A percentile compares a stretch with the other conserved stretches of the same genome.
These are phyloP conservation scores for Cutaneotrichosporon cavernicola DNA, from an alignment of 1,284 basidiomycete genomes.

Conservation along the genomic window DNA sequence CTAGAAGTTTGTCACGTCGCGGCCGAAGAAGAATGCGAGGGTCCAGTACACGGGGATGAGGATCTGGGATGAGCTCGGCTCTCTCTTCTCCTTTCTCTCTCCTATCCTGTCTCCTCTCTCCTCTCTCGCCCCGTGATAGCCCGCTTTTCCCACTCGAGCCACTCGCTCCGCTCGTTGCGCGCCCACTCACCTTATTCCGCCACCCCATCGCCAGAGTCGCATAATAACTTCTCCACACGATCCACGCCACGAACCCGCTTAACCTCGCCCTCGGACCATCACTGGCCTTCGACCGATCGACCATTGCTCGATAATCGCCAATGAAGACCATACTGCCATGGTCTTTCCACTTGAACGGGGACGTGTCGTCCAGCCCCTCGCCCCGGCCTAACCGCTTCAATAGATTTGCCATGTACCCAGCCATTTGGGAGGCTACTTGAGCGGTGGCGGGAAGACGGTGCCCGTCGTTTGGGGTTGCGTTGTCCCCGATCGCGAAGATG, in stretches of 20 bases:
- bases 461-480: constrained; percentile 62
- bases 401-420: constrained; percentile 67
- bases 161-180: no score
- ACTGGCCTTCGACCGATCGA: constrained; percentile 65
- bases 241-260: constrained; percentile 56
- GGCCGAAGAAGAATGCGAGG: constrained; percentile 66
- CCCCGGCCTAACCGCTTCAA: constrained; percentile 64
- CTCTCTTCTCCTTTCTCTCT: background rate
- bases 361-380: constrained; percentile 46
- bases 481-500: constrained; percentile 82
- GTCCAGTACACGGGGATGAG: constrained; percentile 65
- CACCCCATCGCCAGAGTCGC: constrained; percentile 68
- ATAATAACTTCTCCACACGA: constrained; percentile 54
- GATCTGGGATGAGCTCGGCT: constrained; percentile 47
- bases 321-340: constrained; percentile 76
- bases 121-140: background rate
- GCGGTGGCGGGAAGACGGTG: constrained; percentile 74
- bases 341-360: constrained; percentile 66
- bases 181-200: constrained; percentile 60
- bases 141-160: background rate
- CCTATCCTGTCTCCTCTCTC: background rate
- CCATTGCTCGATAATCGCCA: constrained; percentile 70
- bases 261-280: constrained; percentile 64
- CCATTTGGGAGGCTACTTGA: constrained; percentile 81
- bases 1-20: constrained; percentile 74